phyloP scores from a whole-genome alignment of 768 basidiomycete species.

The Cystoderma amianthinum region DNA sequence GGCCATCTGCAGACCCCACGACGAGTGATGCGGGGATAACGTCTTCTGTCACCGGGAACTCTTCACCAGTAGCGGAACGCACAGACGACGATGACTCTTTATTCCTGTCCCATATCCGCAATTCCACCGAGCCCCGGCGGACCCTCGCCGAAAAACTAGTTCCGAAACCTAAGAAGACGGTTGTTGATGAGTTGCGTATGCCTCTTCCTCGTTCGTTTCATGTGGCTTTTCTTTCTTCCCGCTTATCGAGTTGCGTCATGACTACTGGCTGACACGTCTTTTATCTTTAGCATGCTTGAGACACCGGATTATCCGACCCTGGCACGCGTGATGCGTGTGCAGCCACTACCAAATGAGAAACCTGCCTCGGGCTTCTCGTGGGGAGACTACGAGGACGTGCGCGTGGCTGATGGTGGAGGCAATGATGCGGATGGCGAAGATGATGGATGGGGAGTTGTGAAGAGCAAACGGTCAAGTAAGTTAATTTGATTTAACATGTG shows the following conservation, averaged over 20 bases:
- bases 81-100: slow-evolving; percentile 16
- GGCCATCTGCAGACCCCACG: slow-evolving; percentile 24
- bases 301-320: slow-evolving; percentile 44
- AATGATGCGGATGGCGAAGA: slow-evolving; percentile 66
- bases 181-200: slow-evolving; percentile 59
- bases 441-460: slow-evolving; percentile 77
- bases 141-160: slow-evolving; percentile 58
- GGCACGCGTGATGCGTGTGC: slow-evolving; percentile 67
- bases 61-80: slow-evolving; percentile 28
- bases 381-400: slow-evolving; percentile 73
- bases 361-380: slow-evolving; percentile 65
- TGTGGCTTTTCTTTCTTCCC: slow-evolving; percentile 1
- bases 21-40: slow-evolving; percentile 45
- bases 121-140: slow-evolving; percentile 16
- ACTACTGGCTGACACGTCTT: not conserved
- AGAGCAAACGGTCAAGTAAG: slow-evolving; percentile 41
- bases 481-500: not conserved
- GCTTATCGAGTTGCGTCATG: too few relatives aligned
- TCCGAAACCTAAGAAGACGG: slow-evolving; percentile 60
- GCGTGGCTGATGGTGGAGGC: slow-evolving; percentile 28
- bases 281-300: slow-evolving; percentile 51
- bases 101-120: slow-evolving; percentile 17
- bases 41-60: slow-evolving; percentile 32
- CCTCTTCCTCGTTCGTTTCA: slow-evolving; percentile 2
- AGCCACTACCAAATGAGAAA: slow-evolving; percentile 46